A percentile compares a stretch with the other conserved stretches of the same genome.
Evolutionary conservation across 2,329 filamentous ascomycete genomes (phyloP).

Genomic region (Zymoseptoria brevis): DNA sequence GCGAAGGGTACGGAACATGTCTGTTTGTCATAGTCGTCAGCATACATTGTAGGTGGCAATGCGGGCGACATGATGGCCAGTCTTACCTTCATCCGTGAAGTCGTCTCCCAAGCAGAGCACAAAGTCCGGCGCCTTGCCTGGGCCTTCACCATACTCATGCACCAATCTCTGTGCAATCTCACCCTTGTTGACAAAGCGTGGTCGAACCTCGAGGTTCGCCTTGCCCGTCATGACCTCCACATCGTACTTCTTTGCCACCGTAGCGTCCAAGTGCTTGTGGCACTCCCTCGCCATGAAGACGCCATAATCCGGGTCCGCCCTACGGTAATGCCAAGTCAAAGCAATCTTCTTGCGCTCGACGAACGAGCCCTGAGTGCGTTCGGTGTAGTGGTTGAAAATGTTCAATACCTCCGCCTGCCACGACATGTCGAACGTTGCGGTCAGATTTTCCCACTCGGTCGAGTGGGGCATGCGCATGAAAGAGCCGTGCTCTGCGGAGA

Average conservation of each 20-base stretch:
- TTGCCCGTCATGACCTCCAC: conserved; percentile 97
- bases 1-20: conserved; percentile 75
- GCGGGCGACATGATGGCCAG: neutral
- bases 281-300: conserved; percentile 70
- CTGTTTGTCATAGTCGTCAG: conserved; percentile 31
- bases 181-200: conserved; percentile 95
- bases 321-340: conserved; percentile 93
- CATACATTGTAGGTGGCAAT: conserved; percentile 9
- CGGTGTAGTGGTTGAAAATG: conserved; percentile 81
- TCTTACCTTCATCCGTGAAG: conserved; percentile 87
- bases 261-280: conserved; percentile 69
- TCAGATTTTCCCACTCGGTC: conserved; percentile 79
- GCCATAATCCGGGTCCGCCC: conserved; percentile 79
- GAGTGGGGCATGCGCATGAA: conserved; percentile 78
- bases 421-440: conserved; percentile 78
- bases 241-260: conserved; percentile 71
- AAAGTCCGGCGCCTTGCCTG: conserved; percentile 63
- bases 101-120: conserved; percentile 90
- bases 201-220: conserved; percentile 93
- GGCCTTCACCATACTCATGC: conserved; percentile 55
- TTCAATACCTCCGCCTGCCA: conserved; percentile 84
- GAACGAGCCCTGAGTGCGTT: conserved; percentile 82
- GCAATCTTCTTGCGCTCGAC: conserved; percentile 92
- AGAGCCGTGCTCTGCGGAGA: conserved; percentile 93
- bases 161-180: conserved; percentile 85